Conservation (phyloP, 495 filamentous ascomycete species). For the Annulohypoxylon moriforme region DNA sequence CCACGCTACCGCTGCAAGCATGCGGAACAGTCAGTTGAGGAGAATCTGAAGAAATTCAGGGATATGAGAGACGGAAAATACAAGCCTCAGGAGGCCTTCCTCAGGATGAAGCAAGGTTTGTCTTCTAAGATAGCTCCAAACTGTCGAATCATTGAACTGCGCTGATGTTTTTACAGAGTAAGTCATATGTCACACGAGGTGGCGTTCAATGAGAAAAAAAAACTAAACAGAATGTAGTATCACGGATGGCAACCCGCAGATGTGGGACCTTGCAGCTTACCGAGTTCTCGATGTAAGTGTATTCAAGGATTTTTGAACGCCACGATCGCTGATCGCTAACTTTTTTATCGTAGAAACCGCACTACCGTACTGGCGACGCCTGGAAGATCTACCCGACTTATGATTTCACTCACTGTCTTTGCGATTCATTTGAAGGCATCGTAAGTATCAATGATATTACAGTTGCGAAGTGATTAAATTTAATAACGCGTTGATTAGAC, state of each 20-base stretch:
- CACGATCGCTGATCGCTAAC: slow-evolving; percentile 50
- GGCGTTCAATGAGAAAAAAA: slow-evolving; percentile 71
- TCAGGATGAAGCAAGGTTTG: slow-evolving; percentile 90
- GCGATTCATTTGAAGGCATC: slow-evolving; percentile 87
- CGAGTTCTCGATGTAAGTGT: slow-evolving; percentile 68
- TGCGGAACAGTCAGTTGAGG: slow-evolving; percentile 76
- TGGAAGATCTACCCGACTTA: slow-evolving; percentile 94
- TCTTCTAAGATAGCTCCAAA: slow-evolving; percentile 38
- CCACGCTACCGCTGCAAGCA: slow-evolving; percentile 82
- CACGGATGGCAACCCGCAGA: slow-evolving; percentile 62
- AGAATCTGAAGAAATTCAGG: slow-evolving; percentile 84
- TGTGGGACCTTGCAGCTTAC: slow-evolving; percentile 85
- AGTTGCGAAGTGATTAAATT: background rate
- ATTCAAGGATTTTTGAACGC: background rate
- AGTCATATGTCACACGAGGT: slow-evolving; percentile 70
- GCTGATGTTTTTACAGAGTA: slow-evolving; percentile 72
- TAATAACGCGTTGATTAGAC: slow-evolving; percentile 53
- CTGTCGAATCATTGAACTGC: slow-evolving; percentile 47
- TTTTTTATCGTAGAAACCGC: slow-evolving; percentile 59
- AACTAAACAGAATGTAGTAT: slow-evolving; percentile 47
- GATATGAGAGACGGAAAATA: slow-evolving; percentile 94
- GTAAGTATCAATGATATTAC: slow-evolving; percentile 20
- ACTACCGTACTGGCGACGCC: slow-evolving; percentile 76
- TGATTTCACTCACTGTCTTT: slow-evolving; percentile 91
- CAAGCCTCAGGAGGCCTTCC: slow-evolving; percentile 83